These are phyloP conservation scores for Conticribra weissflogii DNA, from an alignment of 108 stramenopile species.

Conservation along the genomic window DNA sequence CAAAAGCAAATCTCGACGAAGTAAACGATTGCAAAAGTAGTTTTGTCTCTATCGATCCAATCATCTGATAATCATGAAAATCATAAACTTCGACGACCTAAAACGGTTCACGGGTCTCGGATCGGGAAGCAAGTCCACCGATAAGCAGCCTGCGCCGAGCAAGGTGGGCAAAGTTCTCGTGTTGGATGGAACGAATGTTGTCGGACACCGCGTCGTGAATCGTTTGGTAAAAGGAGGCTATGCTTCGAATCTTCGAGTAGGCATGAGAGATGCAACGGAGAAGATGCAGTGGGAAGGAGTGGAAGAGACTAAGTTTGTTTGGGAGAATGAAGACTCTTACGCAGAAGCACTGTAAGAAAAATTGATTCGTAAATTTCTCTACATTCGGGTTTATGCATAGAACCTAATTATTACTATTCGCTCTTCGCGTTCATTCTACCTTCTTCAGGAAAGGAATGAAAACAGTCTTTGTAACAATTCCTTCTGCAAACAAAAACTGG, in stretches of 20 bases:
- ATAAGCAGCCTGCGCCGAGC: not conserved
- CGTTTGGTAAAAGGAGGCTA: slow-evolving; percentile 33
- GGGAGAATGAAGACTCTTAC: slow-evolving; percentile 41
- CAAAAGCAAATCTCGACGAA: no score
- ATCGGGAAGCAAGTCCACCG: no score
- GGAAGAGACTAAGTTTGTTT: slow-evolving; percentile 44
- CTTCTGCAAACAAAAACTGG: slow-evolving; percentile 31
- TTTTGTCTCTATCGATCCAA: no score
- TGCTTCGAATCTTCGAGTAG: slow-evolving; percentile 21
- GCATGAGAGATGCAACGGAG: slow-evolving; percentile 18
- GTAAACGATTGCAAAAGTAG: no score
- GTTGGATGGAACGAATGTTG: slow-evolving; percentile 43
- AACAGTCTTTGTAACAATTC: slow-evolving; percentile 46
- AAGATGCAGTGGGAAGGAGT: slow-evolving; percentile 21
- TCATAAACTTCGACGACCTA: not conserved
- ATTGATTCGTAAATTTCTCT: not conserved
- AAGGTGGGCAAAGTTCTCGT: slow-evolving; percentile 31
- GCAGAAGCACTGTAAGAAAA: slow-evolving; percentile 31
- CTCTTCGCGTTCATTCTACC: no score
- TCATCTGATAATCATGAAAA: not conserved
- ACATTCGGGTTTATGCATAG: no score
- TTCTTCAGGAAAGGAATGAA: slow-evolving; percentile 32
- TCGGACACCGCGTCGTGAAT: slow-evolving; percentile 38
- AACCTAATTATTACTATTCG: no score
- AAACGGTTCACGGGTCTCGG: not conserved